phyloP scores from a whole-genome alignment of 164 flowering plant genomes.

The Saururus chinensis region DNA sequence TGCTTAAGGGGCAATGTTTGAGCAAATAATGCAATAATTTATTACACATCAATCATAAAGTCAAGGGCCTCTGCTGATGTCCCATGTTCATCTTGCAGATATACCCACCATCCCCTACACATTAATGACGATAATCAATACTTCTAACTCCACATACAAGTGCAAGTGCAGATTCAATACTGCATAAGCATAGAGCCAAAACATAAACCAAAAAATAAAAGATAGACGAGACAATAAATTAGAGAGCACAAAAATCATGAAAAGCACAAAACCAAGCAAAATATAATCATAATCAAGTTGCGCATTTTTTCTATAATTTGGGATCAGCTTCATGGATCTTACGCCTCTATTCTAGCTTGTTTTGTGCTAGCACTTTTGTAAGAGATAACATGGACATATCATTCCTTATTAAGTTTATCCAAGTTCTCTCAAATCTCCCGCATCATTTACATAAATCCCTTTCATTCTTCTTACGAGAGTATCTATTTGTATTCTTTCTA shows the following conservation, averaged over 20 bases:
- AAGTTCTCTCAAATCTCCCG: too few species aligned
- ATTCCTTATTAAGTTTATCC: too few species aligned
- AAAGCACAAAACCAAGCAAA: background rate
- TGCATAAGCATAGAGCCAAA: background rate
- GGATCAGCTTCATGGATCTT: too few species aligned
- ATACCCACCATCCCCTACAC: conserved; percentile 83
- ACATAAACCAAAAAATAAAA: background rate
- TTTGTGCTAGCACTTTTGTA: too few species aligned
- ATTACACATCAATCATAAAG: conserved; percentile 55
- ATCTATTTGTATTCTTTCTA: too few species aligned
- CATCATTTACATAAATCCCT: too few species aligned
- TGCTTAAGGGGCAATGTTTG: background rate
- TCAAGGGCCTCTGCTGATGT: conserved; percentile 53
- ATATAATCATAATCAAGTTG: too few species aligned
- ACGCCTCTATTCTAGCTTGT: too few species aligned
- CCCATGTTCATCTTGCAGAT: conserved; percentile 79
- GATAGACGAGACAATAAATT: background rate
- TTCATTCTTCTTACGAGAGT: too few species aligned
- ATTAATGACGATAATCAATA: conserved; percentile 5
- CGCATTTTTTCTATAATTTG: too few species aligned
- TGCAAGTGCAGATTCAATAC: background rate
- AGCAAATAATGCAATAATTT: background rate
- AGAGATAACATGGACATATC: too few species aligned
- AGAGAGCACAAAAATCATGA: background rate
- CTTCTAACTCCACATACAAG: background rate